Evolutionary conservation across 164 flowering plant species (phyloP), one percentile per base, ranked within the genome.

Genomic region (Cinnamomum micranthum): DNA sequence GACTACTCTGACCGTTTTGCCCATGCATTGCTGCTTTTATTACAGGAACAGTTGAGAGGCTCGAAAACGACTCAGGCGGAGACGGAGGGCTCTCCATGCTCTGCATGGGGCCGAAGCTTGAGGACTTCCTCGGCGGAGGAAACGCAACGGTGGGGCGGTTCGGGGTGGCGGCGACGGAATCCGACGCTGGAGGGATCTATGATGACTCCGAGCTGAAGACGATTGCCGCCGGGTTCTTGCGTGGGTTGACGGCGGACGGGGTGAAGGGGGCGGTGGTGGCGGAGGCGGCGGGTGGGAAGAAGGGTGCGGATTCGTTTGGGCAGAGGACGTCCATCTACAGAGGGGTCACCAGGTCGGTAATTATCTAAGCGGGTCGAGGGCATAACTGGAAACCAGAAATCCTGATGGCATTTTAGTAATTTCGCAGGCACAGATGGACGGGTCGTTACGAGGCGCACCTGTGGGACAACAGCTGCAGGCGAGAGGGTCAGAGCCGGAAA

Each of bases 391-490:
- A 60, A 60, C 13, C 28, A 23, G 27, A 27, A 23, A 55, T 13
- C 58, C 52, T 22, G 5, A 25, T 64, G 31, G 67, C 67, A 64
- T 23, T 64, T 64, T 64, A 17, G 33, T 64, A 64, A 64, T 52
- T 70, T 65, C 65, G 22, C 41, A 91, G 93, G 75, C 94, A 91
- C 83, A 86, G 96, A 70, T 91, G 95, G 95, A 91, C 95, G 0
- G 93, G 93, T 0, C 81, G 95, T 72, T 91, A 89, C 75, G 95
- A 91, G 86, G 95, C 95, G 73, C 96, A 91, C 77, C 71, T 91
- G 25, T 91, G 96, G 96, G 96, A 91, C 69, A 91, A 91, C 75
- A 91, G 90, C 70, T 90, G 93, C 81, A 84, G 92, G 81, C 86
- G 94, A 81, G 96, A 91, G 85, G 96, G 96, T 22, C 96, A 91